A percentile compares a stretch with the other conserved stretches of the same genome.
Evolutionary conservation across 2,329 filamentous ascomycete species (phyloP).

Genomic region (Furcasterigmium furcatum): DNA sequence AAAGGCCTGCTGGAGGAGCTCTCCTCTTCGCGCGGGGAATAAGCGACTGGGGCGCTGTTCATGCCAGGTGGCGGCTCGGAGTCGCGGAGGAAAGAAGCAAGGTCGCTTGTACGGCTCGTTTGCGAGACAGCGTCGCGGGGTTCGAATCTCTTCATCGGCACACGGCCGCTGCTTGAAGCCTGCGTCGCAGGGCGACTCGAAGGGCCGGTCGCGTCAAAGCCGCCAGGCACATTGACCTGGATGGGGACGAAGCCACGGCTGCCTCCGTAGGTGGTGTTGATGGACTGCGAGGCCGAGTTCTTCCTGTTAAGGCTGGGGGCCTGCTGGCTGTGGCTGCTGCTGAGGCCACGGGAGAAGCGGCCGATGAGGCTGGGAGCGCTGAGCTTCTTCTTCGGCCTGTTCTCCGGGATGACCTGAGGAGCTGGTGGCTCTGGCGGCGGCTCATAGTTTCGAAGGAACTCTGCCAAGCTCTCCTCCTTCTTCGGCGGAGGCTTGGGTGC

Average conservation of each 20-base stretch:
- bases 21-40: slow-evolving; percentile 13
- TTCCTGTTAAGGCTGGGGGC: slow-evolving; percentile 16
- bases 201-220: slow-evolving; percentile 28
- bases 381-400: slow-evolving; percentile 58
- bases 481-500: slow-evolving; percentile 32
- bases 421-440: slow-evolving; percentile 56
- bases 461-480: slow-evolving; percentile 66
- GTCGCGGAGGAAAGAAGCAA: slow-evolving; percentile 70
- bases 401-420: slow-evolving; percentile 24
- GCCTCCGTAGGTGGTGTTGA: slow-evolving; percentile 34
- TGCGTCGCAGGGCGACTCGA: neutral
- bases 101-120: slow-evolving; percentile 55
- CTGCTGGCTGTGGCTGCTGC: slow-evolving; percentile 19
- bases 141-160: slow-evolving; percentile 56
- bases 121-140: slow-evolving; percentile 47
- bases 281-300: slow-evolving; percentile 20
- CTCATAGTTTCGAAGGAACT: slow-evolving; percentile 69
- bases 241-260: slow-evolving; percentile 48
- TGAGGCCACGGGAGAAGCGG: slow-evolving; percentile 44
- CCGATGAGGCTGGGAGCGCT: slow-evolving; percentile 61
- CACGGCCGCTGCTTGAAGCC: slow-evolving; percentile 30
- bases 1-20: slow-evolving; percentile 32
- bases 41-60: slow-evolving; percentile 17
- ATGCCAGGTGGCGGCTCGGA: slow-evolving; percentile 58
- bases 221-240: slow-evolving; percentile 44